Evolutionary conservation across 495 filamentous ascomycete genomes (phyloP), one percentile per base, ranked within the genome.

Genomic region (Aspergillus leporis): DNA sequence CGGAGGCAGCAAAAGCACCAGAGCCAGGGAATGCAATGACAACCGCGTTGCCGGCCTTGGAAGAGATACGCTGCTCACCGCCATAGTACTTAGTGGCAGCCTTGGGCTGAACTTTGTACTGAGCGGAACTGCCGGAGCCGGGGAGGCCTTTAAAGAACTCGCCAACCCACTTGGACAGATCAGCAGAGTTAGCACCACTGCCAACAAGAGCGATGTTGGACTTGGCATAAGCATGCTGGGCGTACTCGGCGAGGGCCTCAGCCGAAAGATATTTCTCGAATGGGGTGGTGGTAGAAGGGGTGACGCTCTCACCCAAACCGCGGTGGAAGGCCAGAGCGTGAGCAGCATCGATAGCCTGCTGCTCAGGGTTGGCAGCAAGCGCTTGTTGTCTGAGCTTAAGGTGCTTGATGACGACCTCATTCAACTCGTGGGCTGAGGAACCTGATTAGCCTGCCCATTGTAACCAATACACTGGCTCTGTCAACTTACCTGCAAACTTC

Each of bases 21-120:
- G 91, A 92, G 48, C 94, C 93, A 43, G 92, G 90, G 85, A 99
- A 97, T 55, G 85, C 93, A 68, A 99, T 84, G 50, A 96, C 90
- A 61, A 96, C 71, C 54, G 92, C 81, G 66, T 87, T 97, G 49
- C 87, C 85, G 51, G 78, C 76, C 62, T 80, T 81, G 71, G 89
- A 89, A 46, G 91, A 75, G 60, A 93, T 90, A 55, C 94, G 90
- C 79, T 96, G 89, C 81, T 99, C 91, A 66, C 94, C 94, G 67
- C 94, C 94, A 70, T 85, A 88, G 83, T 97, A 99, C 73, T 92
- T 92, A 65, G 86, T 85, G 50, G 90, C 74, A 31, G 63, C 58
- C 51, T 61, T 73, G 59, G 78, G 70, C 62, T 70, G 67, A 51
- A 73, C 65, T 66, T 71, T 71, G 66, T 66, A 75, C 61, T 74